Conservation (phyloP, 2,329 filamentous ascomycete species). For the Trichoderma sp. region DNA sequence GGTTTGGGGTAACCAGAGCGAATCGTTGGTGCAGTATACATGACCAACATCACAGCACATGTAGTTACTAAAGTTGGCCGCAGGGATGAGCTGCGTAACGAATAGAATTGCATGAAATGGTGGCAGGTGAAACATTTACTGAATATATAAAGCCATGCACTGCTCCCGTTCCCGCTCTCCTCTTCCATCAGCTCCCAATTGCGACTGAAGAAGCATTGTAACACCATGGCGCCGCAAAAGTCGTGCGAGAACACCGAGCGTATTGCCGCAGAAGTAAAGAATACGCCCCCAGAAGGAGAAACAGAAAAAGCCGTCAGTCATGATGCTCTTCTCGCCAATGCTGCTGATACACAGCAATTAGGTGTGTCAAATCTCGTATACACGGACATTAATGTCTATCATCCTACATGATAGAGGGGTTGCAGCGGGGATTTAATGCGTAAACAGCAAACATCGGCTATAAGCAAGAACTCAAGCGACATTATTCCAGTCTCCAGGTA, state of each 20-base stretch:
- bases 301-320: background rate
- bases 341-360: slow-evolving; percentile 5
- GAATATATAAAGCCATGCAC: background rate
- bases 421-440: background rate
- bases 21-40: background rate
- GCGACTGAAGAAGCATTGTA: background rate
- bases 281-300: background rate
- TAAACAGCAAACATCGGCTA: slow-evolving; percentile 6
- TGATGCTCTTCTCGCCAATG: background rate
- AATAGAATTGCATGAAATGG: background rate
- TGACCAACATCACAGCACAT: background rate
- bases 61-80: background rate
- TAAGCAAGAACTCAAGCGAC: slow-evolving; percentile 6
- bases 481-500: slow-evolving; percentile 9
- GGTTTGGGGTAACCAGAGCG: background rate
- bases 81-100: background rate
- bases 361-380: background rate
- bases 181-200: background rate
- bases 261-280: background rate
- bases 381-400: background rate
- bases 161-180: background rate
- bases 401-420: background rate
- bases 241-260: background rate
- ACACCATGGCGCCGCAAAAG: background rate
- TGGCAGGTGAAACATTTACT: background rate